Conservation (phyloP, 2,329 filamentous ascomycete species). For the Fusarium algeriense region DNA sequence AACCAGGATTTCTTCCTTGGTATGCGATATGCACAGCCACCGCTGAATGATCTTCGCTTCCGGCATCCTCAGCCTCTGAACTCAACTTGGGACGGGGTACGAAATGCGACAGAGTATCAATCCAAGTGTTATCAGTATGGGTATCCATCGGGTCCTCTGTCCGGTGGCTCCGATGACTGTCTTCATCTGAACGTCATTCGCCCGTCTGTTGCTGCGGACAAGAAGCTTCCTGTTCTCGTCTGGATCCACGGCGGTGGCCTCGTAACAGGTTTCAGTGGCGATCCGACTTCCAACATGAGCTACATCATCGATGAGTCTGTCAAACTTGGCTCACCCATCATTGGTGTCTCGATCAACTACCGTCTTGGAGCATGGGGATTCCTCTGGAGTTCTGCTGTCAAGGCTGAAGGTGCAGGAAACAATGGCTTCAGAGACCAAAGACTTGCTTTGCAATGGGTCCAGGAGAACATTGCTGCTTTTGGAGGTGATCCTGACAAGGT, state of each 20-base stretch:
- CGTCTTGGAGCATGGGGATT: slow-evolving; percentile 34
- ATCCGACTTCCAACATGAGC: slow-evolving; percentile 10
- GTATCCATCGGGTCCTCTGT: slow-evolving; percentile 13
- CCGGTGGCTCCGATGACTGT: slow-evolving; percentile 31
- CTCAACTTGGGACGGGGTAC: slow-evolving; percentile 21
- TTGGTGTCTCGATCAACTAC: slow-evolving; percentile 37
- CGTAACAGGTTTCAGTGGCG: slow-evolving; percentile 17
- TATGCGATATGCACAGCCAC: slow-evolving; percentile 32
- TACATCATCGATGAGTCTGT: slow-evolving; percentile 31
- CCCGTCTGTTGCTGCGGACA: background rate
- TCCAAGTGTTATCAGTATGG: slow-evolving; percentile 32
- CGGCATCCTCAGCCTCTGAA: slow-evolving; percentile 25
- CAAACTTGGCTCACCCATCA: slow-evolving; percentile 22
- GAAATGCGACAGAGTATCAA: slow-evolving; percentile 30
- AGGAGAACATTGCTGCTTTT: slow-evolving; percentile 30
- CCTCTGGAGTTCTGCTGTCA: slow-evolving; percentile 22
- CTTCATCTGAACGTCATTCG: slow-evolving; percentile 33
- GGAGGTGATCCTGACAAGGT: slow-evolving; percentile 29
- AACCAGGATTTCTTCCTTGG: slow-evolving; percentile 36
- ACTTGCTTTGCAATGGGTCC: slow-evolving; percentile 29
- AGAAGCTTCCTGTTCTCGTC: slow-evolving; percentile 27
- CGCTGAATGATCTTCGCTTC: slow-evolving; percentile 30
- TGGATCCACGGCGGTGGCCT: slow-evolving; percentile 37
- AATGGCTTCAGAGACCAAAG: slow-evolving; percentile 36
- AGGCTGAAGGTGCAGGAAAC: slow-evolving; percentile 15